phyloP scores from a whole-genome alignment of 495 filamentous ascomycete species.

The Neurospora africana region DNA sequence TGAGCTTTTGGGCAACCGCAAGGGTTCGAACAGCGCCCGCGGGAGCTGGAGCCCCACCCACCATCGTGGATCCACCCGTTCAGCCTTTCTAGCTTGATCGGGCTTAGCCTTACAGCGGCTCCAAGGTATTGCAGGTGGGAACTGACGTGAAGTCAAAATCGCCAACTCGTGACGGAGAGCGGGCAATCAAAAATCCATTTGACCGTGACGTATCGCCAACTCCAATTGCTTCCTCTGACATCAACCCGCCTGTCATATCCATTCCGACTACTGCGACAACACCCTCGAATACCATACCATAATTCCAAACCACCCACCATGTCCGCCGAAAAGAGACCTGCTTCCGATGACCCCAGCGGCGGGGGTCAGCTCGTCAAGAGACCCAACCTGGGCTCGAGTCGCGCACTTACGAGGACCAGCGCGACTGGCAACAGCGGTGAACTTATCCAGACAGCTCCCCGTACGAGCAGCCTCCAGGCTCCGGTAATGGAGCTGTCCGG shows the following conservation, averaged over 20 bases:
- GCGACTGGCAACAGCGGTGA: conserved; percentile 55
- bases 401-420: conserved; percentile 53
- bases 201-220: background rate
- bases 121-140: background rate
- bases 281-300: background rate
- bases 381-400: conserved; percentile 64
- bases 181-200: conserved; percentile 24
- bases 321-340: conserved; percentile 85
- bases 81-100: background rate
- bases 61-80: background rate
- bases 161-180: conserved; percentile 10
- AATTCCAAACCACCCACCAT: conserved; percentile 34
- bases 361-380: conserved; percentile 82
- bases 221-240: background rate
- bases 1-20: background rate
- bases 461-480: conserved; percentile 79
- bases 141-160: background rate
- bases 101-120: background rate
- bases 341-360: conserved; percentile 64
- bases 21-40: background rate
- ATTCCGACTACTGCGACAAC: background rate
- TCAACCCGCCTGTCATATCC: background rate
- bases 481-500: conserved; percentile 92
- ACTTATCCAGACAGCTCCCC: conserved; percentile 65
- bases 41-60: background rate